Conservation (phyloP, 2,329 filamentous ascomycete genomes). For the Venturia oleaginea region DNA sequence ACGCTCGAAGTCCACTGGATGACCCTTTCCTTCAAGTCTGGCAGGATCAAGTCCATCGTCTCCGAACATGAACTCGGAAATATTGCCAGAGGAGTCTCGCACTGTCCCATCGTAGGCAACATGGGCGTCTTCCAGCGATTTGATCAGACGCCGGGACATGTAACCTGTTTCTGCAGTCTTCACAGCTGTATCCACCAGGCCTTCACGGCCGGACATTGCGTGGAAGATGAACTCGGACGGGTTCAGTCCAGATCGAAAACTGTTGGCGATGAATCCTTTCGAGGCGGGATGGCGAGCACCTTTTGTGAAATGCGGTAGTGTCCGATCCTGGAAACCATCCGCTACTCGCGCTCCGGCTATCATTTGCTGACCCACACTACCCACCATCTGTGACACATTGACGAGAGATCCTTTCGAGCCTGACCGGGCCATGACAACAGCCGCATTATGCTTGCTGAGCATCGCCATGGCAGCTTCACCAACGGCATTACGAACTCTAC, state of each 20-base stretch:
- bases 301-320: conserved; percentile 89
- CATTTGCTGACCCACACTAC: conserved; percentile 94
- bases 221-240: conserved; percentile 96
- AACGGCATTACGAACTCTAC: conserved; percentile 81
- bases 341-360: conserved; percentile 87
- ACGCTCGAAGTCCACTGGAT: conserved; percentile 83
- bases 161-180: conserved; percentile 99
- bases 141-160: conserved; percentile 98
- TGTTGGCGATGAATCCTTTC: conserved; percentile 95
- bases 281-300: conserved; percentile 84
- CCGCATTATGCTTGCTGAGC: conserved; percentile 83
- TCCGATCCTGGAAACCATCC: conserved; percentile 94
- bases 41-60: conserved; percentile 93
- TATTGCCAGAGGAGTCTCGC: conserved; percentile 74
- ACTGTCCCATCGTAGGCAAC: conserved; percentile 93
- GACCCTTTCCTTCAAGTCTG: conserved; percentile 92
- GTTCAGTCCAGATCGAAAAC: conserved; percentile 85
- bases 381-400: conserved; percentile 99
- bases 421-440: conserved; percentile 92
- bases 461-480: conserved; percentile 86
- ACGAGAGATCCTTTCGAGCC: conserved; percentile 95
- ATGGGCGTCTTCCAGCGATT: conserved; percentile 89
- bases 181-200: conserved; percentile 95
- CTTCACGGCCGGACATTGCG: conserved; percentile 96
- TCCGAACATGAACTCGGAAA: conserved; percentile 96